These are phyloP conservation scores for Hysterangium stoloniferum DNA, from an alignment of 768 basidiomycete species.

Conservation along the genomic window DNA sequence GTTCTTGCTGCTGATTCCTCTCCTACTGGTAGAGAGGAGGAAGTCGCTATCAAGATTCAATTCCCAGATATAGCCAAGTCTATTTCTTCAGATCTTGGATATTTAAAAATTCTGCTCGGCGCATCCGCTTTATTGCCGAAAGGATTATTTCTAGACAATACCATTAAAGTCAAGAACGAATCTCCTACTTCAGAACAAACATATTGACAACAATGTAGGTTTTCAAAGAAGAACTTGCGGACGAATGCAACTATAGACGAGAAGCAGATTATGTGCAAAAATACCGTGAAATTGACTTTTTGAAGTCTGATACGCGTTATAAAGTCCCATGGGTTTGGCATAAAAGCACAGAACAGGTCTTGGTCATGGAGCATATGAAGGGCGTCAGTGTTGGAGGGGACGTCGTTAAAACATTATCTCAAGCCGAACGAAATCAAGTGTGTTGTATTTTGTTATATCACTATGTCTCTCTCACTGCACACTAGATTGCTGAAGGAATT, in stretches of 20 bases:
- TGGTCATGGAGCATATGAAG: conserved; percentile 82
- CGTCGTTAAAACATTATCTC: conserved; percentile 43
- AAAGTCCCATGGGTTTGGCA: conserved; percentile 84
- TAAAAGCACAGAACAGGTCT: conserved; percentile 69
- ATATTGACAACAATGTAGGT: conserved; percentile 39
- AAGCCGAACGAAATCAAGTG: conserved; percentile 69
- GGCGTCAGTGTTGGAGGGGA: conserved; percentile 76
- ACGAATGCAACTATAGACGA: conserved; percentile 86
- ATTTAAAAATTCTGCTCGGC: conserved; percentile 74
- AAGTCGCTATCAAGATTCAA: conserved; percentile 79
- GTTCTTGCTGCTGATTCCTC: conserved; percentile 45
- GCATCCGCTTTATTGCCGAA: conserved; percentile 77
- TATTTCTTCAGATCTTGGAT: conserved; percentile 81
- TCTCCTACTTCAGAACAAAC: neutral
- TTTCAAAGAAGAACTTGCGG: conserved; percentile 81
- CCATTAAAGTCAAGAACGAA: conserved; percentile 57
- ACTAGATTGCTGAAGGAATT: conserved; percentile 75
- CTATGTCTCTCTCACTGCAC: too few relatives aligned
- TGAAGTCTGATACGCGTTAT: conserved; percentile 60
- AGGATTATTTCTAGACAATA: conserved; percentile 85
- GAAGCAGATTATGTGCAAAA: conserved; percentile 66
- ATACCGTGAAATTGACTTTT: conserved; percentile 44
- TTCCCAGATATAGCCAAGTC: conserved; percentile 88
- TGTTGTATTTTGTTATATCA: conserved; percentile 9
- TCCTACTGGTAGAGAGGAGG: conserved; percentile 46